Evolutionary conservation across 1,284 basidiomycete species (phyloP).

Genomic region (Apiotrichum porosum): DNA sequence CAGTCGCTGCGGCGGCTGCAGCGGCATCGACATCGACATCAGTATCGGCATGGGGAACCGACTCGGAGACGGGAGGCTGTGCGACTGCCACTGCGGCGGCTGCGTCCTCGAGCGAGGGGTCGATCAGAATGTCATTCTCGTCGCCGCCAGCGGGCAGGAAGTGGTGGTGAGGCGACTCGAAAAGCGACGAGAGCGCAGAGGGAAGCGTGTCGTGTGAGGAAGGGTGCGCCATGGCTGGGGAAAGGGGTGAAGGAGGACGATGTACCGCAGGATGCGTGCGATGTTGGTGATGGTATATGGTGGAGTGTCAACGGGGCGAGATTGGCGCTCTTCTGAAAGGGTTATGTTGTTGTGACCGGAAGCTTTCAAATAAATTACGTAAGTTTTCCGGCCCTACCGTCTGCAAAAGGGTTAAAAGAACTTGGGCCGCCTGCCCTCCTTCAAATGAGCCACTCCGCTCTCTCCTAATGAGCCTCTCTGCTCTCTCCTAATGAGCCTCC

Average conservation of each 20-base stretch:
- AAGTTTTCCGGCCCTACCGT: too few relatives aligned
- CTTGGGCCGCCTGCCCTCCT: too few relatives aligned
- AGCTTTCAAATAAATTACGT: too few relatives aligned
- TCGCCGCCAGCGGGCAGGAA: slow-evolving; percentile 9
- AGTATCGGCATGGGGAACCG: neutral
- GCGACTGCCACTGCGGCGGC: neutral
- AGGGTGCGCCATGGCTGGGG: slow-evolving; percentile 11
- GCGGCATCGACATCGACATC: neutral
- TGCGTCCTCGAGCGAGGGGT: slow-evolving; percentile 1
- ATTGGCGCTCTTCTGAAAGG: too few relatives aligned
- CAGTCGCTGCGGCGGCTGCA: neutral
- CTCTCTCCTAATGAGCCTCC: too few relatives aligned
- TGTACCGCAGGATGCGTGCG: too few relatives aligned
- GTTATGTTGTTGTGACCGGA: too few relatives aligned
- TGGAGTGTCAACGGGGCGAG: too few relatives aligned
- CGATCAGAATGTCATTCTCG: slow-evolving; percentile 8
- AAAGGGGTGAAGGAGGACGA: neutral
- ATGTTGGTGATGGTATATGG: too few relatives aligned
- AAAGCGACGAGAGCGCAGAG: slow-evolving; percentile 13
- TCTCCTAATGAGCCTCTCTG: too few relatives aligned
- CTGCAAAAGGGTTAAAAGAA: too few relatives aligned
- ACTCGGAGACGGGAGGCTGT: neutral
- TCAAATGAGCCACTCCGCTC: too few relatives aligned
- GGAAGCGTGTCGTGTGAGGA: slow-evolving; percentile 9
- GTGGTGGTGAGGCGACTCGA: slow-evolving; percentile 10